Base-by-base conservation (phyloP, 257 asterid species). In the Capsicum chinense region DNA sequence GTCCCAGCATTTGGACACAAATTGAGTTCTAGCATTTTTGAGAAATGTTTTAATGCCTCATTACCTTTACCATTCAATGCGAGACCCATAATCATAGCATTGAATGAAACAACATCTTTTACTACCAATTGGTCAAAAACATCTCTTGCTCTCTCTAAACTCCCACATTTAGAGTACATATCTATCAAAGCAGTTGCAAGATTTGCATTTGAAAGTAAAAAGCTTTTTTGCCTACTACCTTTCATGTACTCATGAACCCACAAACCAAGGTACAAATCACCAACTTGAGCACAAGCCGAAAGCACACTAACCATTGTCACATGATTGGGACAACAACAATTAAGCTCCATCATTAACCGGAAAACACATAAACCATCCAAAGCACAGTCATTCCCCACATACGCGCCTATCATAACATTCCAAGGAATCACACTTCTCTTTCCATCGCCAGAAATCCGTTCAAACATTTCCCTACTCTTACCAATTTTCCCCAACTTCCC, bases 71-170 rank as follows among this genome's bases (percentile, higher is more conserved):
- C 97, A 78, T 94, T 91, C 9, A 89, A 57, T 54, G 97, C 97
- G 39, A 94, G 91, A 73, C 97, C 97, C 84, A 92, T 92, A 85
- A 93, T 93, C 95, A 92, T 93, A 83, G 98, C 95, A 63, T 94
- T 94, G 86, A 88, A 94, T 11, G 92, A 90, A 66, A 94, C 90
- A 44, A 90, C 92, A n/a, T 94, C 98, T 83, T 92, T 92, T 47
- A 59, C 57, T 7, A 76, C 84, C 82, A 92, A 87, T 76, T 84
- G 88, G 44, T 88, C 80, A 58, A 91, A 94, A 48, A 89, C 90
- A 56, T 81, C 80, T 59, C 84, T 80, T 21, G 97, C 95, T 59
- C 70, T 85, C 16, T 86, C 93, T 87, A 94, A 81, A 73, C 84
- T 83, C 79, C 98, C 97, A 50, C 97, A 94, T 90, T 94, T 93